phyloP scores from a whole-genome alignment of 2,329 filamentous ascomycete species.

The Emergomyces africanus region DNA sequence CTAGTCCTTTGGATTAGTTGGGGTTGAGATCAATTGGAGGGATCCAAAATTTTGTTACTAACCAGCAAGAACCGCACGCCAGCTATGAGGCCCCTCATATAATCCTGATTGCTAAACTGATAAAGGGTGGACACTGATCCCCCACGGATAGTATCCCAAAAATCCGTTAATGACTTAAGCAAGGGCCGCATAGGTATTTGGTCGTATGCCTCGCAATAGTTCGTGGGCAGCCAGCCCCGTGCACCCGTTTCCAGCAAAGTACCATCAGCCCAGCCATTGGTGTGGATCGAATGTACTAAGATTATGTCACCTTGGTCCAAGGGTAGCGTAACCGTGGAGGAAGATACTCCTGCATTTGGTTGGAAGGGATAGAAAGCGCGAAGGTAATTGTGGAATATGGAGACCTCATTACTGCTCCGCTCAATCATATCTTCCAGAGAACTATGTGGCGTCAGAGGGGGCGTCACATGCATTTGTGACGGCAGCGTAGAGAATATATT shows the following conservation, averaged over 20 bases:
- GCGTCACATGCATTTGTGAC: constrained; percentile 51
- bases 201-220: constrained; percentile 94
- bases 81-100: constrained; percentile 86
- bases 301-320: constrained; percentile 86
- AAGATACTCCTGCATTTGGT: constrained; percentile 61
- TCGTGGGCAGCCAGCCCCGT: constrained; percentile 91
- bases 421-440: constrained; percentile 43
- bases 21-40: constrained; percentile 1
- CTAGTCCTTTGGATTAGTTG: constrained; percentile 34
- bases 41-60: constrained; percentile 30
- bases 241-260: constrained; percentile 76
- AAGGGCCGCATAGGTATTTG: constrained; percentile 75
- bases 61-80: constrained; percentile 84
- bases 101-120: constrained; percentile 81
- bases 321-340: constrained; percentile 76
- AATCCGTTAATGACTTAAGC: constrained; percentile 73
- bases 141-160: constrained; percentile 81
- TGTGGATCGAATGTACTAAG: constrained; percentile 89
- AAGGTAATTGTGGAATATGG: constrained; percentile 85
- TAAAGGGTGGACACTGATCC: constrained; percentile 61
- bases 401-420: constrained; percentile 35
- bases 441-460: constrained; percentile 60
- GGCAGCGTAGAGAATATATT: constrained; percentile 9
- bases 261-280: constrained; percentile 96
- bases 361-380: constrained; percentile 90